Percentiles rank a stretch among this genome's conserved stretches.
These are phyloP conservation scores for Ophiostoma sp. DNA, from an alignment of 2,329 filamentous ascomycete species.

Conservation along the genomic window DNA sequence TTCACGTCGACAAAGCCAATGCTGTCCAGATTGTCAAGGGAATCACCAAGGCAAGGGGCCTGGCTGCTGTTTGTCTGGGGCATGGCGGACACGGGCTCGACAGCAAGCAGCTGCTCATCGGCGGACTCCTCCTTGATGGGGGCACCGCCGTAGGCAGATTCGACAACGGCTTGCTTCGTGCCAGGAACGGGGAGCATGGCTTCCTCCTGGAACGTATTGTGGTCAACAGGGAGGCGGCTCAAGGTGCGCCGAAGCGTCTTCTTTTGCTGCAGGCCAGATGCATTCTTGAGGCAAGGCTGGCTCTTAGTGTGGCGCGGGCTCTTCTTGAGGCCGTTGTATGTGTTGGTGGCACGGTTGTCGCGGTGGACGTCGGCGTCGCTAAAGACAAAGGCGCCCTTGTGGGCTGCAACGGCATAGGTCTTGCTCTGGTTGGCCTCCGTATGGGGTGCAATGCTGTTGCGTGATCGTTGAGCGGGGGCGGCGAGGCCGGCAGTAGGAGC, in stretches of 20 bases:
- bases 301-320: constrained; percentile 48
- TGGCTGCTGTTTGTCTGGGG: not conserved
- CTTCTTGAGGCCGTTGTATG: constrained; percentile 24
- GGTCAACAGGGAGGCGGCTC: constrained; percentile 25
- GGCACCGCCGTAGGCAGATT: not conserved
- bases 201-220: constrained; percentile 14
- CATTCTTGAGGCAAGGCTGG: constrained; percentile 46
- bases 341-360: not conserved
- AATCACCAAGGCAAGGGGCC: not conserved
- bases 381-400: constrained; percentile 16
- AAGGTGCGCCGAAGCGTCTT: constrained; percentile 24
- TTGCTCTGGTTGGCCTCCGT: constrained; percentile 13
- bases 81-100: not conserved
- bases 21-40: constrained; percentile 24
- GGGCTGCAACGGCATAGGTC: not conserved
- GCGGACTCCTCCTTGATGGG: not conserved
- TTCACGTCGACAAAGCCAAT: constrained; percentile 33
- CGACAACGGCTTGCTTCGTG: not conserved
- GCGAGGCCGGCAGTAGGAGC: constrained; percentile 16
- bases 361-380: not conserved
- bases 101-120: not conserved
- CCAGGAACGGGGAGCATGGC: constrained; percentile 16
- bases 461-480: constrained; percentile 24
- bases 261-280: constrained; percentile 21
- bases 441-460: constrained; percentile 13